These are phyloP conservation scores for Basipetospora chlamydospora DNA, from an alignment of 2,329 filamentous ascomycete genomes.

Conservation along the genomic window DNA sequence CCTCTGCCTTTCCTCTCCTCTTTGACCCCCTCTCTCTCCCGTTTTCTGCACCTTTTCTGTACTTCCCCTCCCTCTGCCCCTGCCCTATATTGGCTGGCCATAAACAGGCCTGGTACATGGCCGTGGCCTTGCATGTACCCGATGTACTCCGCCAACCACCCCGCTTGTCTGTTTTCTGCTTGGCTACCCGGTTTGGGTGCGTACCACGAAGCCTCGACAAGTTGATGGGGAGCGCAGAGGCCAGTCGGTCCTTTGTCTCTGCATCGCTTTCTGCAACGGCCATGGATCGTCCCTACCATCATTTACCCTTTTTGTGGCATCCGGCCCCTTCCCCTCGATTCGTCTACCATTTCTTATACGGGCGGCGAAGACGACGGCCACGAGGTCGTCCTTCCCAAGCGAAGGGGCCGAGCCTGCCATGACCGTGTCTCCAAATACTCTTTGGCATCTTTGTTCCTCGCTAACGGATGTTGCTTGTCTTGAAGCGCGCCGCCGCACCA, in stretches of 20 bases:
- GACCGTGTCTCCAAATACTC: too few relatives aligned
- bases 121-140: constrained; percentile 6
- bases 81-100: too few relatives aligned
- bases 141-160: constrained; percentile 7
- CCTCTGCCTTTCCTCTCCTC: constrained; percentile 9
- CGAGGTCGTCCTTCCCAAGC: too few relatives aligned
- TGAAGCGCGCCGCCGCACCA: constrained; percentile 26
- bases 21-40: constrained; percentile 17
- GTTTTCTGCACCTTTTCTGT: constrained; percentile 5
- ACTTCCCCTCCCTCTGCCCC: constrained; percentile 7
- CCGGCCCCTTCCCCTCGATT: too few relatives aligned
- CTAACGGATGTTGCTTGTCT: constrained; percentile 10
- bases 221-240: too few relatives aligned
- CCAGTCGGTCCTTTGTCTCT: not conserved
- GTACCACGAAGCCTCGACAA: constrained; percentile 1
- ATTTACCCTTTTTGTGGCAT: too few relatives aligned
- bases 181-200: constrained; percentile 3
- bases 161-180: constrained; percentile 4
- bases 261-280: too few relatives aligned
- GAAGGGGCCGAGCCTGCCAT: too few relatives aligned
- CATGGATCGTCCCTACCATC: too few relatives aligned
- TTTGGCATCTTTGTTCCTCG: not conserved
- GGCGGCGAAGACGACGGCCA: too few relatives aligned
- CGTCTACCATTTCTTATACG: too few relatives aligned
- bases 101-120: constrained; percentile 3